Evolutionary conservation across 2,329 filamentous ascomycete species (phyloP), one percentile per base, ranked within the genome.

Genomic region (Gaeumannomyces tritici): DNA sequence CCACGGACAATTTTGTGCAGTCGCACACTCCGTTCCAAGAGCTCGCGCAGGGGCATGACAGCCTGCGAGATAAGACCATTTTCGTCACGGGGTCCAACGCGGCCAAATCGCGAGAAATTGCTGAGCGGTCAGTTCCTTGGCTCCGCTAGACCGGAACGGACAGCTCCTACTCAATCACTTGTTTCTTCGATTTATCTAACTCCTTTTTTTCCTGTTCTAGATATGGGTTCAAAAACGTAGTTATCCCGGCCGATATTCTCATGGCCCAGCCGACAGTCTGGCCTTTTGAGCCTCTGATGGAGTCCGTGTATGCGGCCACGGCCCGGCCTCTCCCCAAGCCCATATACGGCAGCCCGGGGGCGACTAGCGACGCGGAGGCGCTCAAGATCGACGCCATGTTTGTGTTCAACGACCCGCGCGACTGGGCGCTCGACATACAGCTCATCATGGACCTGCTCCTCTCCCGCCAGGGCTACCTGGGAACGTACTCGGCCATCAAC

Each of bases 331-430:
- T 90, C 0, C 86, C 87, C 0, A 70, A 68, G 11, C 79, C 67
- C 26, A 31, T 60, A 27, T 31, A 60, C 59, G 42, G 42, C 42
- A 51, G 18, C 42, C n/a, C 42, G 4, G 42, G 42, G 42, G 27
- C 47, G 33, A 35, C 57, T 1, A 61, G 61, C 61, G 61, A 66
- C 71, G 72, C 62, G 0, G 70, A 77, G 12, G 74, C 79, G 12
- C 80, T 93, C 59, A 92, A 91, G 68, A 89, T 99, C 67, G 91
- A 96, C 70, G 92, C 93, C 31, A 85, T 98, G 31, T 89, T 98
- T 70, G 89, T 97, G 8, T 97, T 93, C 81, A 96, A 96, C 73
- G 95, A 98, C 74, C 93, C 95, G 4, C 85, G 95, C 62, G 95
- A 99, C 77, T 99, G 95, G 95, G 92, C 90, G 0, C 82, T 97